Conservation (phyloP, 208 protist genomes). For the Sergeia podlipaevii region DNA sequence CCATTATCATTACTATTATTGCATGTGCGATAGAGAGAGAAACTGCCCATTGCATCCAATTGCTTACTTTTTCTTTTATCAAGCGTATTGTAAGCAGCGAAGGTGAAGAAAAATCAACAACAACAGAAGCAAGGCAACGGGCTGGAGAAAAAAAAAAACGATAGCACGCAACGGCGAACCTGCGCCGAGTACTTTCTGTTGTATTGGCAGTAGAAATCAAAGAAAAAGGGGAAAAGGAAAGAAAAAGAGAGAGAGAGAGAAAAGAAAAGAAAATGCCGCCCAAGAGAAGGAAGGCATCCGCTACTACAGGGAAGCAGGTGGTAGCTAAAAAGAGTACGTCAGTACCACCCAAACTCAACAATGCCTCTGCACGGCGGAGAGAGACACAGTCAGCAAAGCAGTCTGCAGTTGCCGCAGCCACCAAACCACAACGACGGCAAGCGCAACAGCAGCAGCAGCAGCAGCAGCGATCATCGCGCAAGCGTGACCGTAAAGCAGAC, state of each 20-base stretch:
- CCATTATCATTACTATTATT: too few species aligned
- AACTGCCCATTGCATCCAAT: too few species aligned
- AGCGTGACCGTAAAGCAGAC: not conserved
- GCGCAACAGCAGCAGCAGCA: not conserved
- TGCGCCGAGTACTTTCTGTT: too few species aligned
- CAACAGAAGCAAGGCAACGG: not conserved
- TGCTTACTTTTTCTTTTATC: too few species aligned
- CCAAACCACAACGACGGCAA: not conserved
- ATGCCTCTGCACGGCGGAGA: not conserved
- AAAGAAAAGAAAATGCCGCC: conserved; percentile 10
- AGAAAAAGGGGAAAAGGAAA: too few species aligned
- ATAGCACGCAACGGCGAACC: not conserved
- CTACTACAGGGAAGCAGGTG: not conserved
- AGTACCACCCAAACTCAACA: too few species aligned
- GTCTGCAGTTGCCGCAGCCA: not conserved
- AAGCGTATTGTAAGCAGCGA: too few species aligned
- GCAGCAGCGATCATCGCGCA: not conserved
- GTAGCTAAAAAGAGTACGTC: too few species aligned
- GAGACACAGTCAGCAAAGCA: conserved; percentile 1
- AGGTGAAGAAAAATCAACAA: not conserved
- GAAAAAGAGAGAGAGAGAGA: too few species aligned
- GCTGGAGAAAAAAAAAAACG: conserved; percentile 3
- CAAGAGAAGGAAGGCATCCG: conserved; percentile 5
- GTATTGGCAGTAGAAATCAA: too few species aligned
- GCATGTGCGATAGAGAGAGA: too few species aligned